These are phyloP conservation scores for Lactifluus rugatus DNA, from an alignment of 768 basidiomycete genomes.

Conservation along the genomic window DNA sequence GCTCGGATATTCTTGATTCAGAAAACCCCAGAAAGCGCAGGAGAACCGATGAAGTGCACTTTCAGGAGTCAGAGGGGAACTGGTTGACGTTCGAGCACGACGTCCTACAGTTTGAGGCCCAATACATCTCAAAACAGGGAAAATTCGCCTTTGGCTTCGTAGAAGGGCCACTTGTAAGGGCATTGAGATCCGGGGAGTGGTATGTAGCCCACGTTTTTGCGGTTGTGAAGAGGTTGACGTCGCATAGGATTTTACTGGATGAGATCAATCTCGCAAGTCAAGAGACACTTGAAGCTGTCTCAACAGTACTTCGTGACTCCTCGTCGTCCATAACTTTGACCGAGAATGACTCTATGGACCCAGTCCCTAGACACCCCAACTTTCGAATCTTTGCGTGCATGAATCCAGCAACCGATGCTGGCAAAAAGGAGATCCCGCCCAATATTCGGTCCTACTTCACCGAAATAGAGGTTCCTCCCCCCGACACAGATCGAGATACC, in stretches of 20 bases:
- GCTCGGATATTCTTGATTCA: conserved; percentile 27
- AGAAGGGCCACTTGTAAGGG: conserved; percentile 91
- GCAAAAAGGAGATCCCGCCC: conserved; percentile 92
- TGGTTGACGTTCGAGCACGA: conserved; percentile 65
- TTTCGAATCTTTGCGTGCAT: conserved; percentile 98
- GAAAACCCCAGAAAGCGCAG: conserved; percentile 59
- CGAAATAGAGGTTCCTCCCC: conserved; percentile 90
- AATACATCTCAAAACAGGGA: conserved; percentile 79
- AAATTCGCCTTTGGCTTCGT: conserved; percentile 93
- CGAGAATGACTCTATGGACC: conserved; percentile 85
- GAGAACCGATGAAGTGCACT: conserved; percentile 41
- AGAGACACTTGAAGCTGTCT: conserved; percentile 89
- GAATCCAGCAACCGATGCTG: conserved; percentile 98
- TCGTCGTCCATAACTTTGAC: conserved; percentile 86
- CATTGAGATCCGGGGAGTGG: conserved; percentile 85
- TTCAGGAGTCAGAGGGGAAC: conserved; percentile 36
- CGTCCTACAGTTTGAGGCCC: conserved; percentile 74
- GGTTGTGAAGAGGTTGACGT: neutral
- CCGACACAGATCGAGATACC: conserved; percentile 86
- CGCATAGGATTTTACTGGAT: conserved; percentile 78
- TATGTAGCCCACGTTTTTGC: conserved; percentile 25
- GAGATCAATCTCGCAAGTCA: conserved; percentile 92
- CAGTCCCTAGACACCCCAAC: conserved; percentile 83
- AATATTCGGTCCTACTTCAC: conserved; percentile 88
- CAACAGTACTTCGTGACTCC: conserved; percentile 77